Base-by-base conservation (phyloP, 768 basidiomycete genomes). In the Russula compacta region DNA sequence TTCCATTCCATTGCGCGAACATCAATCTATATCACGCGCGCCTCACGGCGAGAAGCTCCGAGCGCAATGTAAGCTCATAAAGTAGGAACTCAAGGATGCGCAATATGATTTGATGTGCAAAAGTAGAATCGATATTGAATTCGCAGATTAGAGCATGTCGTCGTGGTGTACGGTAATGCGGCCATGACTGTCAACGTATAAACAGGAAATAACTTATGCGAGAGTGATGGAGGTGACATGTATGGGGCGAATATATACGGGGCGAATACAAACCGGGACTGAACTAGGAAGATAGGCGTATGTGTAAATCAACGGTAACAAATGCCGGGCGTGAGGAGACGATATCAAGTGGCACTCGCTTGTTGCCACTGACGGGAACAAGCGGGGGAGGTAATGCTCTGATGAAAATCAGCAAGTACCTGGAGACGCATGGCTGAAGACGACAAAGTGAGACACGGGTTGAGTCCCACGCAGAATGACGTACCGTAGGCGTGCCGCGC, bases 401-500 rank as follows among this genome's bases (percentile, higher is more conserved):
- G 49, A 43, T 59, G 57, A 35, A 53, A 47, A 64, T 69, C 56
- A 60, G 60, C 29, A 38, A 57, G 53, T 43, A 59, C 42, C 42
- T 48, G 61, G 42, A 47, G 58, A 43, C 66, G 66, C 59, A 65
- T 61, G 39, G 53, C 66, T 66, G 24, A 40, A 50, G 11, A 40
- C 21, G 1, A 17, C 40, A 38, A 51, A 21, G 44, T 53, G 32
- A 53, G 46, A 54, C 11, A 38, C 19, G 33, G 19, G 14, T 33
- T 5, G 17, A 4, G 2, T 19, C 21, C 15, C 14, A 9, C 21
- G n/a, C 2, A 15, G 38, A 15, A 46, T 49, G 47, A 60, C 81
- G 56, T 62, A 89, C 88, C 72, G 66, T 87, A 88, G 66, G 89
- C 88, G 50, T 80, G 73, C 36, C 83, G 79, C 39, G 80, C 75